A percentile compares a stretch with the other conserved stretches of the same genome.
These are phyloP conservation scores for Suhomyces sp. DNA, from an alignment of 805 yeast genomes.

Conservation along the genomic window DNA sequence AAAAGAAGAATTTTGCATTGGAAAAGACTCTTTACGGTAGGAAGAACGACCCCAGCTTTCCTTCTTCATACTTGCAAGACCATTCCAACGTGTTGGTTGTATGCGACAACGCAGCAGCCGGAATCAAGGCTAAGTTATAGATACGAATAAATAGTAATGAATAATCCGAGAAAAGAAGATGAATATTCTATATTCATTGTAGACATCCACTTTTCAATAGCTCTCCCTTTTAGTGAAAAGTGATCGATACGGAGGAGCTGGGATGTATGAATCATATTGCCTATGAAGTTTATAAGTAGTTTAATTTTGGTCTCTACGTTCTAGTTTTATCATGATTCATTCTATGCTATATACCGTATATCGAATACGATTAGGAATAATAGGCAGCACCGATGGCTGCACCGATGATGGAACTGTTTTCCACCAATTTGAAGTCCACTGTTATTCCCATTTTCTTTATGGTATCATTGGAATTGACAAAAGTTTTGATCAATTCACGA, in stretches of 20 bases:
- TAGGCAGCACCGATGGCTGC: constrained; percentile 53
- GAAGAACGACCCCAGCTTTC: constrained; percentile 39
- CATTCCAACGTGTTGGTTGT: constrained; percentile 45
- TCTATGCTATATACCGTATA: not conserved
- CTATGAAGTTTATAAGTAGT: too few relatives aligned
- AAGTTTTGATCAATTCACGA: constrained; percentile 24
- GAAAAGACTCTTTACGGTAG: constrained; percentile 41
- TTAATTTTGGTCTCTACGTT: not conserved
- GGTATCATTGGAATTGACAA: constrained; percentile 23
- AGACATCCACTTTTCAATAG: too few relatives aligned
- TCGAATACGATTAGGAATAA: constrained; percentile 4
- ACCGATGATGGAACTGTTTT: constrained; percentile 49
- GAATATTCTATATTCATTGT: too few relatives aligned
- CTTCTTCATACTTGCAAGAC: constrained; percentile 49
- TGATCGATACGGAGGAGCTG: too few relatives aligned
- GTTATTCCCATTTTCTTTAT: constrained; percentile 22
- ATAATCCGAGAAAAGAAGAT: too few relatives aligned
- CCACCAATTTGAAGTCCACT: constrained; percentile 39
- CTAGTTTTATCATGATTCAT: not conserved
- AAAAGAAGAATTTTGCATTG: constrained; percentile 44
- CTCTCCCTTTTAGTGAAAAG: too few relatives aligned
- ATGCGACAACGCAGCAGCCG: constrained; percentile 49
- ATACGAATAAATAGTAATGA: not conserved
- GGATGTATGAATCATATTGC: too few relatives aligned
- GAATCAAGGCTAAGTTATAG: constrained; percentile 33